Percentiles rank a stretch among this genome's conserved stretches.
Evolutionary conservation across 2,329 filamentous ascomycete species (phyloP).

Genomic region (Penicillium sp.): DNA sequence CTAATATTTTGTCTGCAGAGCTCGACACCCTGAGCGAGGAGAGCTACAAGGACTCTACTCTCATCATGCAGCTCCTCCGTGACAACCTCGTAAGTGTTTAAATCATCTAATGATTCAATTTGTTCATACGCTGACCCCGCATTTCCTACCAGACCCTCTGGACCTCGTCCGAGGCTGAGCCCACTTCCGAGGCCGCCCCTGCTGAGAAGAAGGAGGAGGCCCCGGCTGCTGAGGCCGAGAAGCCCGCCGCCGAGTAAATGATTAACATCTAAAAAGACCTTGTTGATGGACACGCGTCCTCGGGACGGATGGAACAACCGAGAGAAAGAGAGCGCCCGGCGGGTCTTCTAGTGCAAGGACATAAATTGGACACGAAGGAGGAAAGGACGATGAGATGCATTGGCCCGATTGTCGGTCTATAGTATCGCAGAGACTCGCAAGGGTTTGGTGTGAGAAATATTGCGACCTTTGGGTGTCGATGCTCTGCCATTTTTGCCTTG

Average conservation of each 20-base stretch:
- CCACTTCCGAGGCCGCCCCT: constrained; percentile 55
- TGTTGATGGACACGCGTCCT: constrained; percentile 35
- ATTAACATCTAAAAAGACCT: constrained; percentile 30
- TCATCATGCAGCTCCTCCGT: constrained; percentile 97
- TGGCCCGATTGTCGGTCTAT: constrained; percentile 5
- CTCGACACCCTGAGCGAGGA: constrained; percentile 96
- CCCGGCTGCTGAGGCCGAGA: constrained; percentile 41
- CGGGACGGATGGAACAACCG: constrained; percentile 21
- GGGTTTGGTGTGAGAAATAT: constrained; percentile 8
- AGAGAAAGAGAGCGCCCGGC: constrained; percentile 16
- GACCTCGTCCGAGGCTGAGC: constrained; percentile 97
- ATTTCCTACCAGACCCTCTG: constrained; percentile 75
- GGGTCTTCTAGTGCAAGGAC: constrained; percentile 13
- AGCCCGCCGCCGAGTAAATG: constrained; percentile 46
- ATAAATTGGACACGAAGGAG: constrained; percentile 14
- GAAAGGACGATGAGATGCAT: constrained; percentile 8
- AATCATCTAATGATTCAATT: neutral
- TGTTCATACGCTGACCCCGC: neutral
- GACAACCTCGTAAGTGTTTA: constrained; percentile 76
- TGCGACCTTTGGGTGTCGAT: neutral
- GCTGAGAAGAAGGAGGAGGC: constrained; percentile 45
- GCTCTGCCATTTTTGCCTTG: constrained; percentile 7
- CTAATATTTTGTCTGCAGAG: constrained; percentile 55
- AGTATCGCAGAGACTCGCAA: constrained; percentile 11
- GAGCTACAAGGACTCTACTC: constrained; percentile 98